phyloP scores from a whole-genome alignment of 257 asterid genomes.

The Solanum lignicaule region DNA sequence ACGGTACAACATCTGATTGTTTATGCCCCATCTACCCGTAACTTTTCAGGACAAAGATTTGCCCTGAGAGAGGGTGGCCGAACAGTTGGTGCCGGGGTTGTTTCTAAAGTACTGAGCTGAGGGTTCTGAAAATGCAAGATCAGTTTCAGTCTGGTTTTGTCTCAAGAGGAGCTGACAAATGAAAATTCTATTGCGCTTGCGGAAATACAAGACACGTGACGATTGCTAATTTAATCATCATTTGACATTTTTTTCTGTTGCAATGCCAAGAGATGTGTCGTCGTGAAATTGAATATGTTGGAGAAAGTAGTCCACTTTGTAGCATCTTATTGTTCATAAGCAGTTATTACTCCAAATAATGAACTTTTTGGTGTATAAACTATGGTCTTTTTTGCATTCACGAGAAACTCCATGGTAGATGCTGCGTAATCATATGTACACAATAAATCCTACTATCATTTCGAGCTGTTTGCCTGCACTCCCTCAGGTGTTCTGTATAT shows the following conservation, averaged over 20 bases:
- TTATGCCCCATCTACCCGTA: neutral
- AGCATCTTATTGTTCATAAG: neutral
- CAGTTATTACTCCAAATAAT: neutral
- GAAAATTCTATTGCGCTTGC: neutral
- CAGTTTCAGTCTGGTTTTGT: neutral
- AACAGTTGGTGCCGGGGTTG: conserved; percentile 98
- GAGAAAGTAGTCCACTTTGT: neutral
- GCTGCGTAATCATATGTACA: neutral
- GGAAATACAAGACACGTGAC: neutral
- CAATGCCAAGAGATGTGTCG: neutral
- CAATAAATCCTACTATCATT: neutral
- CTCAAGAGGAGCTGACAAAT: neutral
- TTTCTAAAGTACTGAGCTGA: conserved; percentile 74
- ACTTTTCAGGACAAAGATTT: conserved; percentile 85
- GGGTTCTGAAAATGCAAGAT: neutral
- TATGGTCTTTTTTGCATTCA: neutral
- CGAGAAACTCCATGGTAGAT: neutral
- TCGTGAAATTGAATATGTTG: neutral
- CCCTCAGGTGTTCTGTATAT: neutral
- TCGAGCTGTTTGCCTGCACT: neutral
- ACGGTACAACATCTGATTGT: neutral
- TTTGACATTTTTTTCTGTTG: neutral
- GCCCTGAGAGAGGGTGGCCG: conserved; percentile 98
- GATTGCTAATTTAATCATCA: conserved; percentile 1
- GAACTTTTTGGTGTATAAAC: neutral